Evolutionary conservation across 2,329 filamentous ascomycete genomes (phyloP).

Genomic region (Penicillium sp.): DNA sequence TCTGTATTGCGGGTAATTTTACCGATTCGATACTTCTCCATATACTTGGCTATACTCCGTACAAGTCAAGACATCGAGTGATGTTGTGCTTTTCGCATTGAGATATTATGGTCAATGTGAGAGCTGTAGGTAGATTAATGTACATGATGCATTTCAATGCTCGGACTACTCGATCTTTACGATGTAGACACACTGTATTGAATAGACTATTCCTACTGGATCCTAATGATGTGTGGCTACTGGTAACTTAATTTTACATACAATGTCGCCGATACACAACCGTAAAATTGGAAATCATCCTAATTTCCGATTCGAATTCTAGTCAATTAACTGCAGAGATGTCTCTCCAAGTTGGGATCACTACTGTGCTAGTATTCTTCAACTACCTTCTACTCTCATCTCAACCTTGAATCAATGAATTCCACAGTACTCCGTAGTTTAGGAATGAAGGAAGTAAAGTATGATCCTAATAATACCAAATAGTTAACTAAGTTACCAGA

Average conservation of each 20-base stretch:
- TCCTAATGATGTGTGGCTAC: not conserved
- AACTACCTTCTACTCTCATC: no score
- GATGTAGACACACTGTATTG: not conserved
- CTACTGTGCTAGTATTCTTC: no score
- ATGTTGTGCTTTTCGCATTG: not conserved
- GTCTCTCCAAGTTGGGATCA: not conserved
- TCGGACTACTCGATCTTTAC: not conserved
- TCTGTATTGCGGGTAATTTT: not conserved
- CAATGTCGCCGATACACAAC: not conserved
- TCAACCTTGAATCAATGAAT: no score
- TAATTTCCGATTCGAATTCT: not conserved
- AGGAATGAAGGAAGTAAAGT: no score
- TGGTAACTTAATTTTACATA: not conserved
- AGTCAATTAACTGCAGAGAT: not conserved
- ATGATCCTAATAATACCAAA: not conserved
- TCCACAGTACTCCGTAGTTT: no score
- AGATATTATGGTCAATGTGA: not conserved
- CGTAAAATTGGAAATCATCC: not conserved
- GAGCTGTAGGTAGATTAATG: not conserved
- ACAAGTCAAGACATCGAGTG: not conserved
- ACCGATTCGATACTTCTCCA: not conserved
- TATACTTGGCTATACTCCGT: conserved; percentile 1
- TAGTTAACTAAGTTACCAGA: not conserved
- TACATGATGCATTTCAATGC: not conserved
- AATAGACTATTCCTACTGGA: not conserved